phyloP scores from a whole-genome alignment of 345 rosid species.

The Acer campestre region DNA sequence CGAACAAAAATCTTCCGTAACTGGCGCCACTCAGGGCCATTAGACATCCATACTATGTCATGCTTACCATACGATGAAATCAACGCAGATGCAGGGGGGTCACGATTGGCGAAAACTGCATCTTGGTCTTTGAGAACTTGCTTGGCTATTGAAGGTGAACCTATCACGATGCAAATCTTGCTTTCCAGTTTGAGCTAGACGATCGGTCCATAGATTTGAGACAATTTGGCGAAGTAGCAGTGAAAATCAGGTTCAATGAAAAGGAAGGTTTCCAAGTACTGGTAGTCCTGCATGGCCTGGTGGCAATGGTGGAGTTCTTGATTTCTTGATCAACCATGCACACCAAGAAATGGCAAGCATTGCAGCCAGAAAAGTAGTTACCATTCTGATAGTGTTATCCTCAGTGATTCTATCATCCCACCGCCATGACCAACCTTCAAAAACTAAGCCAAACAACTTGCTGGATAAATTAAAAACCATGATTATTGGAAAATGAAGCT shows the following conservation, averaged over 20 bases:
- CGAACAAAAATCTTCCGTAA: slow-evolving; percentile 28
- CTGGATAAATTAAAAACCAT: no score
- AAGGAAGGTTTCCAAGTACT: slow-evolving; percentile 30
- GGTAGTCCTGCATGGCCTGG: slow-evolving; percentile 32
- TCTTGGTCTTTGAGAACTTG: slow-evolving; percentile 29
- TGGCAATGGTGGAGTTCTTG: slow-evolving; percentile 18
- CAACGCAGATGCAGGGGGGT: slow-evolving; percentile 11
- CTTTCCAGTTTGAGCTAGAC: slow-evolving; percentile 30
- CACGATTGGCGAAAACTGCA: slow-evolving; percentile 28
- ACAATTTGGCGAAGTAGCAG: slow-evolving; percentile 17
- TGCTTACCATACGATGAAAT: slow-evolving; percentile 20
- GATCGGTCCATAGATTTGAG: slow-evolving; percentile 31
- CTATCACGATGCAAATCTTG: slow-evolving; percentile 23
- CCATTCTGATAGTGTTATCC: neutral
- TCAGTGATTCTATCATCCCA: slow-evolving; percentile 3
- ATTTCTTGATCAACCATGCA: slow-evolving; percentile 4
- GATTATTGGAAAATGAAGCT: no score
- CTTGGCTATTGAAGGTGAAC: slow-evolving; percentile 16
- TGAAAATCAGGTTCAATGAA: slow-evolving; percentile 30
- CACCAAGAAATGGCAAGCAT: slow-evolving; percentile 14
- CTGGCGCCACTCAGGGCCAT: slow-evolving; percentile 24
- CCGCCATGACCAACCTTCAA: neutral
- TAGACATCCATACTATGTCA: slow-evolving; percentile 19
- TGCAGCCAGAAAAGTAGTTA: neutral
- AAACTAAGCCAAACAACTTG: no score